Evolutionary conservation across 1,139 yeast genomes (phyloP), one percentile per base, ranked within the genome.

Genomic region (Saccharomyces hybrid): DNA sequence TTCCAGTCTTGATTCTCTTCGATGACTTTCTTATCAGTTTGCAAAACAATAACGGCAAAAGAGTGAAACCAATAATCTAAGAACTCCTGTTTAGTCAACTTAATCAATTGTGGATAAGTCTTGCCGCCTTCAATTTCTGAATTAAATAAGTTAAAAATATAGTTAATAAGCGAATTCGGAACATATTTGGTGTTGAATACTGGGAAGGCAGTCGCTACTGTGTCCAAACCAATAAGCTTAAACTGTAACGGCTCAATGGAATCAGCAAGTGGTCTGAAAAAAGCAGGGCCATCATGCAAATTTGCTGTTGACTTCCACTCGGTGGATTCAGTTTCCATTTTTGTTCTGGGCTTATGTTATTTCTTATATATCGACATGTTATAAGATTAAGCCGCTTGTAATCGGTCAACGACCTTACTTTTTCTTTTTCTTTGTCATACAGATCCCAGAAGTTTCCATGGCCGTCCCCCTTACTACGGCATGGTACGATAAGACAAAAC

Each of bases 121-220:
- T 84, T 86, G 7, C 98, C 98, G 9, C 84, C 75, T 57, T 84
- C 90, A 48, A 91, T 80, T 67, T 90, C 98, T 75, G 79, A 78
- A 68, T 89, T 90, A 74, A 88, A 85, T 72, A 88, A 91, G 59
- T 82, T 84, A 64, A 84, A 82, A 56, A 91, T 71, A 64, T 83
- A 86, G n/a, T 83, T 83, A 38, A 88, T 70, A 28, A 91, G 73
- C 0, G 87, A 84, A 1, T 77, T 78, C 0, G 97, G 96, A 16
- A 91, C 72, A 53, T 75, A 73, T 9, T 73, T 72, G 0, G 81
- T 71, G 21, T 80, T 74, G 60, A 83, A 81, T 32, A 91, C 78
- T 4, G 97, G 97, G 64, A 86, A 84, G 11, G 91, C 83, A 7
- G 96, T 88, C 1, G 95, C 97, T 1, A 84, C 78, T 4, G 91